Evolutionary conservation across 495 filamentous ascomycete species (phyloP).

Genomic region (Daldinia vernicosa): DNA sequence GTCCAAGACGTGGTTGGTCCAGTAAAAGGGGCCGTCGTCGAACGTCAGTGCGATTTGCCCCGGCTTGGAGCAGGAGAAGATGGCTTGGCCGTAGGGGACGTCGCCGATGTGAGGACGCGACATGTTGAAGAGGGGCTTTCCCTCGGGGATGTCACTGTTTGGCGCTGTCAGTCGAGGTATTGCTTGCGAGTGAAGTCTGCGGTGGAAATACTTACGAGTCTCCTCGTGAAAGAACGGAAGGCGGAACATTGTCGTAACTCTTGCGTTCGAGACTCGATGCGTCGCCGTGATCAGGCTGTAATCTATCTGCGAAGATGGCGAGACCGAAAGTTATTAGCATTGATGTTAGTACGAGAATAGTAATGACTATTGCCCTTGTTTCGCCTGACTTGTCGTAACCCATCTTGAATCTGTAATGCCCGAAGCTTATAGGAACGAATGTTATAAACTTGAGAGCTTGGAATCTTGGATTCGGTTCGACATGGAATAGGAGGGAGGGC

Average conservation of each 20-base stretch:
- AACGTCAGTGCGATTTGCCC: constrained; percentile 72
- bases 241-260: background rate
- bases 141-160: constrained; percentile 4
- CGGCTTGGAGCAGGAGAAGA: constrained; percentile 67
- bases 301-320: no score
- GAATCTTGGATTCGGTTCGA: background rate
- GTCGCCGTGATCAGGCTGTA: no score
- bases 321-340: no score
- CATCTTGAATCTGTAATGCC: background rate
- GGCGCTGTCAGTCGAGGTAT: background rate
- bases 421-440: background rate
- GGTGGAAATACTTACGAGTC: background rate
- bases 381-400: background rate
- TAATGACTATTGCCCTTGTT: no score
- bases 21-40: constrained; percentile 72
- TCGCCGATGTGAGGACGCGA: constrained; percentile 59
- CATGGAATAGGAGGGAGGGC: background rate
- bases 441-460: background rate
- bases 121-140: constrained; percentile 45
- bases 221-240: background rate
- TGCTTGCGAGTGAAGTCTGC: background rate
- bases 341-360: no score
- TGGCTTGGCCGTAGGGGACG: constrained; percentile 64
- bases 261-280: no score
- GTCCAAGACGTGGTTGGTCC: constrained; percentile 67